Base-by-base conservation (phyloP, 768 basidiomycete genomes). In the Mycena capillaripes region DNA sequence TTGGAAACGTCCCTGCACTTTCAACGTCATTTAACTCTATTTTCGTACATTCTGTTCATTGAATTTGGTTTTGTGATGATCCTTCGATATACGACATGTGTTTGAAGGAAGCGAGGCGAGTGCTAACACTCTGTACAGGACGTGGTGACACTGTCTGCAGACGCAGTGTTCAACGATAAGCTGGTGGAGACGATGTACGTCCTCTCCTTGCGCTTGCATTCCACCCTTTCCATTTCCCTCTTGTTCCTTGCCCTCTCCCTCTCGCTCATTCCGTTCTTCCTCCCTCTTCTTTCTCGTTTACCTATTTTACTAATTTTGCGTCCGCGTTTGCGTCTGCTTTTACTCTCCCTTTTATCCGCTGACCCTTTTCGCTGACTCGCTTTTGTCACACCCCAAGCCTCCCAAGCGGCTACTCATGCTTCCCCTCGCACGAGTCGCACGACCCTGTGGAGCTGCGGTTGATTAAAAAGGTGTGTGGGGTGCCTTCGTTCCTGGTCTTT, bases 141-240 rank as follows among this genome's bases (percentile, higher is more conserved):
- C 8, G 48, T 50, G 48, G 48, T 50, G 48, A 93, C 93, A 0
- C 86, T 98, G 2, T 90, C 92, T 66, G 81, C 91, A 3, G 95
- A 98, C 78, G 88, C 90, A 2, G 86, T 96, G 23, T 83, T 99
- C 52, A 93, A 98, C 79, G 91, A 95, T 75, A 84, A 88, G 1
- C 89, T 89, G 1, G 91, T 99, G 21, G 95, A 97, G 78, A 85
- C 85, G 55, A 89, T 95, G 94, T 93, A 76, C 16, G 80, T 75
- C 10, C 30, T 60, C 30, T 30, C n/a, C 16, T 6, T 14, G 29
- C 27, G 27, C 4, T 10, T 25, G 17, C 34, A 1, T 48, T 21
- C 27, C 30, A 2, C 36, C 93, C 12, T 98, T 97, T 79, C 48
- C 34, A 6, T 36, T 36, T 36, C 34, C 34, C 34, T 36, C 12